A percentile compares a stretch with the other conserved stretches of the same genome.
Evolutionary conservation across 768 basidiomycete genomes (phyloP).

Genomic region (Leccinum aurantiacum): DNA sequence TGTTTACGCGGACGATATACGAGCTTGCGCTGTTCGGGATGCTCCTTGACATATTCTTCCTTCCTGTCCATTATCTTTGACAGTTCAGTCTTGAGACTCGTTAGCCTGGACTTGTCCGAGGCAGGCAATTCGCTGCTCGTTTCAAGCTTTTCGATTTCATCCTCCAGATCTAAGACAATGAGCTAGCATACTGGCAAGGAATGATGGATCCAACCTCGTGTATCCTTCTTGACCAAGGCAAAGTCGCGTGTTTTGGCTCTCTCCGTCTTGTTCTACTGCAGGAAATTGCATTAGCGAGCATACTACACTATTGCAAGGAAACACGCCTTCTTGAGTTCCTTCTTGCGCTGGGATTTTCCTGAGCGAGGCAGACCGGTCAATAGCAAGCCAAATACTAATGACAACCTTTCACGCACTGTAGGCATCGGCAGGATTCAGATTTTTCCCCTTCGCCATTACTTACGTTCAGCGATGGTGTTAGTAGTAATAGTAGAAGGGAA

Average conservation of each 20-base stretch:
- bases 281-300: constrained; percentile 13
- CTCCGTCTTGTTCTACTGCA: constrained; percentile 88
- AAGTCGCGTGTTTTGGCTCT: constrained; percentile 82
- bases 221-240: constrained; percentile 93
- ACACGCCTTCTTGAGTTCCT: constrained; percentile 86
- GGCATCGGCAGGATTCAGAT: constrained; percentile 91
- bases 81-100: constrained; percentile 73
- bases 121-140: constrained; percentile 40
- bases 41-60: constrained; percentile 87
- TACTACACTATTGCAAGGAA: constrained; percentile 16
- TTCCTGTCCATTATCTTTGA: constrained; percentile 83
- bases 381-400: background rate
- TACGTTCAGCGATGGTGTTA: background rate
- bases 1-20: constrained; percentile 66
- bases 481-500: background rate
- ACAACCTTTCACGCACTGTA: constrained; percentile 50
- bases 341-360: constrained; percentile 94
- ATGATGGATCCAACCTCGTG: constrained; percentile 52
- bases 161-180: constrained; percentile 64
- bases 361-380: constrained; percentile 1
- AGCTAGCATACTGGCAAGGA: constrained; percentile 1
- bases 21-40: constrained; percentile 87
- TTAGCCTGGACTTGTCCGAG: constrained; percentile 65
- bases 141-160: constrained; percentile 72
- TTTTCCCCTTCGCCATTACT: constrained; percentile 81